Evolutionary conservation across 495 filamentous ascomycete genomes (phyloP), one percentile per base, ranked within the genome.

Genomic region (Jackrogersella multiformis): DNA sequence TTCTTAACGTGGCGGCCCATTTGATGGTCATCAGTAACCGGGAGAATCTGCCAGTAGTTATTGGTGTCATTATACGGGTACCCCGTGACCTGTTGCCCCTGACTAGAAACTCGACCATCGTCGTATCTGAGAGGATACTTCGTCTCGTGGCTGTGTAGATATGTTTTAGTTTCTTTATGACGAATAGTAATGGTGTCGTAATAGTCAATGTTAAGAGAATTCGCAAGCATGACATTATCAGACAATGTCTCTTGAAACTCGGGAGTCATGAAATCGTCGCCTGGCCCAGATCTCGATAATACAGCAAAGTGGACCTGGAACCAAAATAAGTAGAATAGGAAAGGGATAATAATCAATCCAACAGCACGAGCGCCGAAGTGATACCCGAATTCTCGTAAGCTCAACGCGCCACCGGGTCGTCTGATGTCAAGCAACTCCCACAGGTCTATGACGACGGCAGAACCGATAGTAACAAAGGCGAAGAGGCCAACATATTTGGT

Each of bases 311-410:
- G 95, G 28, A 98, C 93, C 82, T 98, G 95, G 88, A 99, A 99
- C 96, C 96, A 99, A 84, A 99, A 99, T 26, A 99, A 85, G 76
- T 98, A 99, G 78, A 98, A 95, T 69, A 98, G 84, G 86, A 97
- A 97, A 34, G 95, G 95, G 49, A 98, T 85, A 41, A 96, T 71
- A 68, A 98, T 92, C 35, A 99, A 82, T 7, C 89, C 93, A 68
- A 95, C 82, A 13, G 86, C 84, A 26, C 95, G 91, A 69, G 95
- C 95, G 7, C 80, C 85, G 73, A 99, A 94, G 76, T 99, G 95
- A 81, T 96, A 94, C 51, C 84, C 85, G 79, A 97, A 98, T 48
- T 90, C 83, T 49, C 84, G 80, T 70, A 99, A 83, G 66, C 80
- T 87, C 56, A 99, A 82, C 21, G 92, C 85, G 23, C 93, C 93